Evolutionary conservation across 2,329 filamentous ascomycete species (phyloP).

Genomic region (Elsinoe fawcettii): DNA sequence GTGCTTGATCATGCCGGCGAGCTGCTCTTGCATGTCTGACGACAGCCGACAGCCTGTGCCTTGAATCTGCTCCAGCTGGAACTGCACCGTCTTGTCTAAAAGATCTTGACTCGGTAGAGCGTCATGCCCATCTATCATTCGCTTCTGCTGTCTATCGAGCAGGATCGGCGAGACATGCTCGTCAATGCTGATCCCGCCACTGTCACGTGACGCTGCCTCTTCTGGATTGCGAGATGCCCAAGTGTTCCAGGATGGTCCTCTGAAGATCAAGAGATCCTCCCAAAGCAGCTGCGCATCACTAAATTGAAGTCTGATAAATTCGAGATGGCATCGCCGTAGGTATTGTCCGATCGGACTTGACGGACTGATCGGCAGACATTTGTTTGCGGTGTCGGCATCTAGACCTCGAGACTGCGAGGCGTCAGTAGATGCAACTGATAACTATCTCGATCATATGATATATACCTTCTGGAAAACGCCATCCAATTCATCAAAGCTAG

Average conservation of each 20-base stretch:
- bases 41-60: constrained; percentile 73
- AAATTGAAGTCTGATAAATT: constrained; percentile 75
- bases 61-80: constrained; percentile 82
- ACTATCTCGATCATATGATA: neutral
- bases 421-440: neutral
- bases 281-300: constrained; percentile 71
- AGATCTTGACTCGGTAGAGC: constrained; percentile 64
- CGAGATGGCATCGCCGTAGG: constrained; percentile 65
- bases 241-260: constrained; percentile 60
- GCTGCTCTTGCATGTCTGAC: constrained; percentile 60
- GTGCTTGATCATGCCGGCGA: constrained; percentile 57
- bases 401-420: constrained; percentile 7
- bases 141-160: constrained; percentile 17
- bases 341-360: constrained; percentile 72
- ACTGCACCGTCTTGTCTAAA: constrained; percentile 72
- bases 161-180: constrained; percentile 21
- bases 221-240: constrained; percentile 50
- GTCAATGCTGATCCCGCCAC: constrained; percentile 22
- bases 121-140: constrained; percentile 19
- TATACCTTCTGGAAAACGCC: constrained; percentile 43
- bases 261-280: constrained; percentile 73
- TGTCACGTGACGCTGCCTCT: constrained; percentile 21
- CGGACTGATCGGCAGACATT: constrained; percentile 42
- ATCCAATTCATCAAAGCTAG: constrained; percentile 73
- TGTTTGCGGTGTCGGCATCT: constrained; percentile 32